Percentiles rank a stretch among this genome's conserved stretches.
Conservation (phyloP, 768 basidiomycete species). For the Suillus subluteus region DNA sequence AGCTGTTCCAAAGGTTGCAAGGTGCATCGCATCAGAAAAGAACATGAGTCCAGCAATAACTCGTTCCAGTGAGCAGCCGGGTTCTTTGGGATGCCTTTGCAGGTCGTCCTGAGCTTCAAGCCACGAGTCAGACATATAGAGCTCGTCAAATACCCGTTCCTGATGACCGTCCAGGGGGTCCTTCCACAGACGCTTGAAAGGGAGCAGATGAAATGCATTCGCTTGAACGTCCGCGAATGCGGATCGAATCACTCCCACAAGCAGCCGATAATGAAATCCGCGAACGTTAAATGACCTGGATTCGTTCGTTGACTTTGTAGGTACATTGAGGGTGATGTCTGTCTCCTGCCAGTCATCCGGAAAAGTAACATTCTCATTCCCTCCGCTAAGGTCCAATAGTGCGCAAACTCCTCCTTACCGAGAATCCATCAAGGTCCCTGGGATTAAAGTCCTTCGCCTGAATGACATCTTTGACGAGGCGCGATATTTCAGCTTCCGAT, state of each 20-base stretch:
- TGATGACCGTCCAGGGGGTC: slow-evolving; percentile 3
- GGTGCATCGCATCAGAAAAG: too few relatives aligned
- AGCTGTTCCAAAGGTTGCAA: too few relatives aligned
- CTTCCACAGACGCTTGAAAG: slow-evolving; percentile 24
- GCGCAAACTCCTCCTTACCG: too few relatives aligned
- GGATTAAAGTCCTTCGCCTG: too few relatives aligned
- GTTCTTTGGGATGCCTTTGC: slow-evolving; percentile 14
- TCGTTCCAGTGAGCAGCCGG: too few relatives aligned
- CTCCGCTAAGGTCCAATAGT: too few relatives aligned
- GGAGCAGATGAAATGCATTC: slow-evolving; percentile 24
- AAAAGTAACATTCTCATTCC: too few relatives aligned
- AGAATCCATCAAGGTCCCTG: too few relatives aligned
- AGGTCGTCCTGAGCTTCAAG: slow-evolving; percentile 23
- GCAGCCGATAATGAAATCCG: slow-evolving; percentile 19
- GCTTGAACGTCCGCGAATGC: slow-evolving; percentile 11
- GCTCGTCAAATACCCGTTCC: slow-evolving; percentile 21
- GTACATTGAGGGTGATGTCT: not conserved
- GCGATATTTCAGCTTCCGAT: too few relatives aligned
- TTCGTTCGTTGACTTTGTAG: not conserved
- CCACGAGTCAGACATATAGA: slow-evolving; percentile 23
- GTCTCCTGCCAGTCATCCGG: not conserved
- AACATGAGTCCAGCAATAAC: too few relatives aligned
- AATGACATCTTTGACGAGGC: too few relatives aligned
- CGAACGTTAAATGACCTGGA: slow-evolving; percentile 5
- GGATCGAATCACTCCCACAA: slow-evolving; percentile 17